Conservation (phyloP, 306 rosid genomes). For the Lathyrus aphaca region DNA sequence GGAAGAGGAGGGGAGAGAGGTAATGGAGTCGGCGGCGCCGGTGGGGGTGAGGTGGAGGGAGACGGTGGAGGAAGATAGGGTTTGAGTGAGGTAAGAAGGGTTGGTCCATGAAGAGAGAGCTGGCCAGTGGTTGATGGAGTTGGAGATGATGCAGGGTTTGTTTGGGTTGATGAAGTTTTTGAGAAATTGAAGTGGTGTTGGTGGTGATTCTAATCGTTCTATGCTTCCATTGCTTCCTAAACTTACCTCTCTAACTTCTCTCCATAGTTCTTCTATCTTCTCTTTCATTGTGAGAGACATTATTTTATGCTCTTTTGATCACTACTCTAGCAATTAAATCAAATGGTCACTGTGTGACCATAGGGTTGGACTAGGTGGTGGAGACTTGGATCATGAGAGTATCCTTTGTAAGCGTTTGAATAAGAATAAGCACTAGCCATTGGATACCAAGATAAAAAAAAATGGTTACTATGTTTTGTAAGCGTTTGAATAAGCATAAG, state of each 20-base stretch:
- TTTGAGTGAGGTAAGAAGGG: conserved; percentile 54
- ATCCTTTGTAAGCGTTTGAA: too few relatives aligned
- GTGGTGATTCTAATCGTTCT: conserved; percentile 61
- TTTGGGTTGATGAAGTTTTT: conserved; percentile 63
- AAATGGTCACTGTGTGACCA: too few relatives aligned
- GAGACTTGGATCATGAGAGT: too few relatives aligned
- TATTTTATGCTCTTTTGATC: too few relatives aligned
- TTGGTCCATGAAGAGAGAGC: conserved; percentile 65
- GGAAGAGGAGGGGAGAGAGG: conserved; percentile 32
- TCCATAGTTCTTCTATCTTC: conserved; percentile 65
- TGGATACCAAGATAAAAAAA: too few relatives aligned
- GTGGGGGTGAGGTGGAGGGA: conserved; percentile 85
- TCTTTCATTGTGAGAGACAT: not conserved
- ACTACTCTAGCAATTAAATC: too few relatives aligned
- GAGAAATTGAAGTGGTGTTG: conserved; percentile 60
- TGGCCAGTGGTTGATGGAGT: conserved; percentile 70
- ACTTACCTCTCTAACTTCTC: conserved; percentile 72
- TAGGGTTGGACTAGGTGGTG: too few relatives aligned
- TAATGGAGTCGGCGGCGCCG: conserved; percentile 72
- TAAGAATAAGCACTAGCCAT: too few relatives aligned
- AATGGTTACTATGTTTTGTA: too few relatives aligned
- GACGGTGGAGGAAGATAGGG: conserved; percentile 59
- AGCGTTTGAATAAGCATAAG: too few relatives aligned
- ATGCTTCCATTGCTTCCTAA: conserved; percentile 50
- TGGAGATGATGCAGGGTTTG: conserved; percentile 82